These are phyloP conservation scores for Wickerhamiella siamensis DNA, from an alignment of 805 yeast species.

Conservation along the genomic window DNA sequence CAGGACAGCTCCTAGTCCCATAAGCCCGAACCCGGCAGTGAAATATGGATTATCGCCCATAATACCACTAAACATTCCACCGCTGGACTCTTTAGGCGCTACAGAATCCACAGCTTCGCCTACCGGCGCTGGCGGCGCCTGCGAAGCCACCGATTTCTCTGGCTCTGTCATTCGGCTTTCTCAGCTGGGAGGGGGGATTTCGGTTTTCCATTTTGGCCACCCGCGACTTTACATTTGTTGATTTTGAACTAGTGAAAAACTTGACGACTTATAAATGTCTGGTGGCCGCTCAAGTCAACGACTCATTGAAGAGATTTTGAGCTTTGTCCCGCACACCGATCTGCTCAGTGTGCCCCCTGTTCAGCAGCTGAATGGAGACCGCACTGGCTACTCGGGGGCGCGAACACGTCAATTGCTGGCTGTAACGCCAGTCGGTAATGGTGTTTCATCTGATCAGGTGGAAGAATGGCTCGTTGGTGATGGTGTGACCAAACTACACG, in stretches of 20 bases:
- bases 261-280: background rate
- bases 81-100: too few species aligned
- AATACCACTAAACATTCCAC: constrained; percentile 5
- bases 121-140: background rate
- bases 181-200: too few species aligned
- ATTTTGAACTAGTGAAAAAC: background rate
- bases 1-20: constrained; percentile 83
- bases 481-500: background rate
- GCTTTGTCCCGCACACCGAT: constrained; percentile 12
- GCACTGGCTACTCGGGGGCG: background rate
- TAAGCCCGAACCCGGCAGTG: constrained; percentile 96
- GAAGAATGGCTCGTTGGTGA: background rate
- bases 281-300: constrained; percentile 19
- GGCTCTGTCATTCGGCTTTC: background rate
- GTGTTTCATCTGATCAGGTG: background rate
- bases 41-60: constrained; percentile 75
- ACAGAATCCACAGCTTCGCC: background rate
- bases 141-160: background rate
- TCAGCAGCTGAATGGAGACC: background rate
- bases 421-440: background rate
- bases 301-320: constrained; percentile 21
- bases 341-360: background rate
- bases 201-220: background rate
- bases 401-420: background rate
- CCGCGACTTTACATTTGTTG: background rate